A percentile compares a stretch with the other conserved stretches of the same genome.
Evolutionary conservation across 805 yeast genomes (phyloP).

Genomic region (Metschnikowia baotianmanensis): DNA sequence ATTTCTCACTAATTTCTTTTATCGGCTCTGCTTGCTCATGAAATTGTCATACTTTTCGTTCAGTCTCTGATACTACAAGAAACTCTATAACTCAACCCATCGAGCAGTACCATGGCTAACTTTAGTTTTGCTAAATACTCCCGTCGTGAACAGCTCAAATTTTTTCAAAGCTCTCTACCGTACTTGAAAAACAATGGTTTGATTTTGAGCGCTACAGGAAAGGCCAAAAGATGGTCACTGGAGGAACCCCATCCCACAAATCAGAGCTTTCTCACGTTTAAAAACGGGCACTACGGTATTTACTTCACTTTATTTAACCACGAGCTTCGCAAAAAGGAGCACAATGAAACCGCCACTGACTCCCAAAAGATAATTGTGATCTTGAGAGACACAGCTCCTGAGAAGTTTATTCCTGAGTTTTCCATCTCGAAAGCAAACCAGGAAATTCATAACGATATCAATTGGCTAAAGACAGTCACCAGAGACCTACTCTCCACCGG

Average conservation of each 20-base stretch:
- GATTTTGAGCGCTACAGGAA: constrained; percentile 6
- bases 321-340: constrained; percentile 26
- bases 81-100: neutral
- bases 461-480: constrained; percentile 23
- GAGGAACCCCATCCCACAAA: constrained; percentile 28
- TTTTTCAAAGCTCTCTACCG: constrained; percentile 27
- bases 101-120: constrained; percentile 9
- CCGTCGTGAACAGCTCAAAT: constrained; percentile 21
- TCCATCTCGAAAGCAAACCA: constrained; percentile 32
- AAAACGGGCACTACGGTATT: constrained; percentile 43
- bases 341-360: constrained; percentile 4
- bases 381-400: constrained; percentile 1
- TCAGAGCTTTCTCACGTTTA: constrained; percentile 27
- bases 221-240: constrained; percentile 19
- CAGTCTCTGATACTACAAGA: too few species aligned
- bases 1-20: too few species aligned
- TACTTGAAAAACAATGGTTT: constrained; percentile 20
- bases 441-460: constrained; percentile 28
- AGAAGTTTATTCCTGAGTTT: constrained; percentile 19
- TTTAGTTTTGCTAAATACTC: constrained; percentile 11
- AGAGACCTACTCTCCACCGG: constrained; percentile 22
- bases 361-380: constrained; percentile 12
- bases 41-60: too few species aligned
- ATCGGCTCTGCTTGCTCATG: too few species aligned
- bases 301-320: constrained; percentile 40